phyloP scores from a whole-genome alignment of 2,329 filamentous ascomycete genomes.

The Exophiala sideris region DNA sequence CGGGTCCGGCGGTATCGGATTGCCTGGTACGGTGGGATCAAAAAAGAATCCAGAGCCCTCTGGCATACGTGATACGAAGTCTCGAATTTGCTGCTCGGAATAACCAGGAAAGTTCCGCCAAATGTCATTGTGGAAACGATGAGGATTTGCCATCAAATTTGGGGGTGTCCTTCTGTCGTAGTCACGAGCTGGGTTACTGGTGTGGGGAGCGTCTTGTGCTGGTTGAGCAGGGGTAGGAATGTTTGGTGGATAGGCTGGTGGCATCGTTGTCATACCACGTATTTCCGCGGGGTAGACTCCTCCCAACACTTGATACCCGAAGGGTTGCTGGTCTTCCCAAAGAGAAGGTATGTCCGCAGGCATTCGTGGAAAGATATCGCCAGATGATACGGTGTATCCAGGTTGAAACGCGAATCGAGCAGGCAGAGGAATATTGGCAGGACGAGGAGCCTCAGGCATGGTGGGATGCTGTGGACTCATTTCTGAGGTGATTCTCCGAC shows the following conservation, averaged over 20 bases:
- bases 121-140: neutral
- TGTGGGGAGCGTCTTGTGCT: constrained; percentile 2
- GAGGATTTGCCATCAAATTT: neutral
- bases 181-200: constrained; percentile 3
- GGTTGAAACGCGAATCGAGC: neutral
- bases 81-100: constrained; percentile 6
- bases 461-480: constrained; percentile 1
- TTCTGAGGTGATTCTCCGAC: constrained; percentile 16
- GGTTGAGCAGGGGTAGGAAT: neutral
- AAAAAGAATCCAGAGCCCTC: neutral
- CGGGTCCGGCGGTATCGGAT: neutral
- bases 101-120: constrained; percentile 1
- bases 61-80: constrained; percentile 1
- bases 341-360: constrained; percentile 1
- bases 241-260: neutral
- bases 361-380: constrained; percentile 1
- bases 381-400: neutral
- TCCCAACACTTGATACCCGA: constrained; percentile 15
- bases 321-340: constrained; percentile 16
- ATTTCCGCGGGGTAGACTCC: constrained; percentile 18
- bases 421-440: neutral
- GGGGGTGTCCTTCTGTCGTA: too few relatives aligned
- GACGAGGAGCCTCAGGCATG: constrained; percentile 12
- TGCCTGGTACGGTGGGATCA: neutral
- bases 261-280: constrained; percentile 5